These are phyloP conservation scores for Cerioporus squamosus DNA, from an alignment of 1,284 basidiomycete genomes.

Conservation along the genomic window DNA sequence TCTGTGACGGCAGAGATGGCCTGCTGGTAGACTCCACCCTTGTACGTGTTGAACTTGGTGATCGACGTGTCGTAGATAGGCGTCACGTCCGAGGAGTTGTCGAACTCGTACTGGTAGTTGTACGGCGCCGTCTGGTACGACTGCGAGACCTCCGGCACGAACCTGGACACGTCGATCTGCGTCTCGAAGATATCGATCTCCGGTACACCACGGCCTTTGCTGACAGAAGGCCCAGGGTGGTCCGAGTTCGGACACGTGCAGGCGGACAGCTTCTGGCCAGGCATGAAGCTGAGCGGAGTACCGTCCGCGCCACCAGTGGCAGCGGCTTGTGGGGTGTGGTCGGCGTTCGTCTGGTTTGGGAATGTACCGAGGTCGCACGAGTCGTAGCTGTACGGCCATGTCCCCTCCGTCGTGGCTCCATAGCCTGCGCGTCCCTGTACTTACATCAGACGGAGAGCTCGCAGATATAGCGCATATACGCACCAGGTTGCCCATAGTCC, in stretches of 20 bases:
- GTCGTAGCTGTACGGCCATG: slow-evolving; percentile 86
- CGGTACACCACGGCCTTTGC: slow-evolving; percentile 57
- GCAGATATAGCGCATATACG: slow-evolving; percentile 23
- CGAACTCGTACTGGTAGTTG: slow-evolving; percentile 68
- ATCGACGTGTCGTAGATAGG: slow-evolving; percentile 55
- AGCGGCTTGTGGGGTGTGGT: slow-evolving; percentile 54
- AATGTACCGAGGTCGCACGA: slow-evolving; percentile 85
- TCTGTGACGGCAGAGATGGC: slow-evolving; percentile 70
- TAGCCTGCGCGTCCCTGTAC: slow-evolving; percentile 59
- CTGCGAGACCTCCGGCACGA: slow-evolving; percentile 71
- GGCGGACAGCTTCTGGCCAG: slow-evolving; percentile 57
- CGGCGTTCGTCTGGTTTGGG: slow-evolving; percentile 69
- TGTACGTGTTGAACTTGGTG: slow-evolving; percentile 72
- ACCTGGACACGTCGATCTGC: slow-evolving; percentile 43
- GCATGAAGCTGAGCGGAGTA: slow-evolving; percentile 49
- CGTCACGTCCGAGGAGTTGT: slow-evolving; percentile 55
- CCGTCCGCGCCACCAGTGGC: slow-evolving; percentile 56
- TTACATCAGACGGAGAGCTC: slow-evolving; percentile 39
- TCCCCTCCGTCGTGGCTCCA: slow-evolving; percentile 61
- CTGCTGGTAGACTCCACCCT: slow-evolving; percentile 81
- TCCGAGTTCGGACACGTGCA: slow-evolving; percentile 63
- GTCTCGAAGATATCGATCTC: slow-evolving; percentile 75
- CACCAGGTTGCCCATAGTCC: slow-evolving; percentile 57
- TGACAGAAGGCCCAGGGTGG: slow-evolving; percentile 64
- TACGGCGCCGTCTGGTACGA: slow-evolving; percentile 84